phyloP scores from a whole-genome alignment of 78 protist species.

The Anaeramoeba flamelloides region DNA sequence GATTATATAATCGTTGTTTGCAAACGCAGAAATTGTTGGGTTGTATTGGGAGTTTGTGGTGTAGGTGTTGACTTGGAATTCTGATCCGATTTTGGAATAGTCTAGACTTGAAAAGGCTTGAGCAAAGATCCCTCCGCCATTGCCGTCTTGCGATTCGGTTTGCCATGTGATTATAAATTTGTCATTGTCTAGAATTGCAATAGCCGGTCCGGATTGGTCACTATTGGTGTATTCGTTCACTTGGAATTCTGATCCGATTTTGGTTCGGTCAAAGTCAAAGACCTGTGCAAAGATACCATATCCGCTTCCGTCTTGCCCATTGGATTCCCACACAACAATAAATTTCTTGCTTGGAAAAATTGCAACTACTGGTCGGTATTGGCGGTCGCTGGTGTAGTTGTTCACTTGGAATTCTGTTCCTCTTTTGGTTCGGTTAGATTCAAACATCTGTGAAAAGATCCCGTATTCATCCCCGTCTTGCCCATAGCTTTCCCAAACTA shows the following conservation, averaged over 20 bases:
- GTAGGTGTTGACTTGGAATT: neutral
- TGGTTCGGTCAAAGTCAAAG: neutral
- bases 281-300: neutral
- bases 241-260: neutral
- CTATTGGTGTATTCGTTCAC: neutral
- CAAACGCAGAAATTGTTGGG: neutral
- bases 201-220: too few species aligned
- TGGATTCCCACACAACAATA: neutral
- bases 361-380: neutral
- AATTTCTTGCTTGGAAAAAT: neutral
- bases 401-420: neutral
- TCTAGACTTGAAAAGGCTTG: too few species aligned
- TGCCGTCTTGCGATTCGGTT: too few species aligned
- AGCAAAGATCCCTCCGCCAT: too few species aligned
- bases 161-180: too few species aligned
- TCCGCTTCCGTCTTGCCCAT: neutral
- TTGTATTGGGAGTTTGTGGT: neutral
- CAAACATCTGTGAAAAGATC: neutral
- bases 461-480: neutral
- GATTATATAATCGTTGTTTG: neutral
- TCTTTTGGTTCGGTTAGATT: neutral
- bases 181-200: too few species aligned
- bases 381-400: neutral
- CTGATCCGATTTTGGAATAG: neutral
- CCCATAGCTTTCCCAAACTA: neutral